These are phyloP conservation scores for Cadophora sp. DNA, from an alignment of 2,329 filamentous ascomycete species.

Conservation along the genomic window DNA sequence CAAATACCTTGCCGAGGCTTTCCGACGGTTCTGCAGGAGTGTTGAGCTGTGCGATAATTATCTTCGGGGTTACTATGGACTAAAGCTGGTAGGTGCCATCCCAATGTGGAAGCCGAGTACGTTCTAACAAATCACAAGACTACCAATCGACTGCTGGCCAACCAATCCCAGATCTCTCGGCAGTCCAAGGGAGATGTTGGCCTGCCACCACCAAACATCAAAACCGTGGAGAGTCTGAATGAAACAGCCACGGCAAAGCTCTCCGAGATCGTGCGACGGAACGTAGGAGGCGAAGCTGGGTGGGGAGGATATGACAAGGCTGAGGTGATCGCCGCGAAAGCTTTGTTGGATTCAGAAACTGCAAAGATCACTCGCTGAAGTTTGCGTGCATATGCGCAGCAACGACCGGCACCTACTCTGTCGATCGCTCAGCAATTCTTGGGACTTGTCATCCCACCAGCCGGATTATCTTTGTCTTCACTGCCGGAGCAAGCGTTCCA, in stretches of 20 bases:
- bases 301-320: slow-evolving; percentile 77
- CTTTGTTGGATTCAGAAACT: slow-evolving; percentile 48
- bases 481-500: neutral
- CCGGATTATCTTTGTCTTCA: neutral
- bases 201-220: slow-evolving; percentile 60
- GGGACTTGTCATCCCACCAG: neutral
- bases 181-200: slow-evolving; percentile 52
- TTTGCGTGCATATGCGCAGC: neutral
- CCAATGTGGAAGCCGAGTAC: slow-evolving; percentile 9
- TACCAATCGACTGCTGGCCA: slow-evolving; percentile 52
- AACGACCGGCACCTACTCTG: neutral
- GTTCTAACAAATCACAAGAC: slow-evolving; percentile 42
- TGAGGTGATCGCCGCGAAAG: slow-evolving; percentile 75
- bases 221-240: slow-evolving; percentile 71
- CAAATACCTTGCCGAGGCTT: slow-evolving; percentile 70
- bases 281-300: slow-evolving; percentile 63
- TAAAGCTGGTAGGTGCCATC: slow-evolving; percentile 71
- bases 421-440: neutral
- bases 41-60: slow-evolving; percentile 95
- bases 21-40: slow-evolving; percentile 87
- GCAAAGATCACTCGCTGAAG: slow-evolving; percentile 42
- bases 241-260: slow-evolving; percentile 77
- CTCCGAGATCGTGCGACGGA: slow-evolving; percentile 74
- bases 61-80: slow-evolving; percentile 87
- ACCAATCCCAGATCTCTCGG: slow-evolving; percentile 52